A percentile compares a stretch with the other conserved stretches of the same genome.
Conservation (phyloP, 768 basidiomycete genomes). For the Steccherinum ochraceum region DNA sequence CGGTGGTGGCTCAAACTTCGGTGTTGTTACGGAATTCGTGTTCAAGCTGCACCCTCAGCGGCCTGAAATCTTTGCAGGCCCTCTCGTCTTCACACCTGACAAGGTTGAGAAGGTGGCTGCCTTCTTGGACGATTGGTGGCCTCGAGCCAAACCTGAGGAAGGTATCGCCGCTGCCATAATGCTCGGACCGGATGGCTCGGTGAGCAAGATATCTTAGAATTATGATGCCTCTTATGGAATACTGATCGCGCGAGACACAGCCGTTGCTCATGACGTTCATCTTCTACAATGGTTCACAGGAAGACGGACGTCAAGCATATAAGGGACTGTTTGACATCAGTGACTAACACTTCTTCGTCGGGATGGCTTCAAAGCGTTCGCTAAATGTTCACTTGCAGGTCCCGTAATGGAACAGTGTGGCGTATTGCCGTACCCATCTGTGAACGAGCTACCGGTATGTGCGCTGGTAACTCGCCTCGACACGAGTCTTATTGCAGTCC, state of each 20-base stretch:
- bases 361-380: neutral
- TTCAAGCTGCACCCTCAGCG: conserved; percentile 39
- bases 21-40: conserved; percentile 44
- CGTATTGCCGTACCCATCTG: conserved; percentile 37
- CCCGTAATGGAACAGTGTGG: conserved; percentile 31
- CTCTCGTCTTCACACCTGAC: conserved; percentile 27
- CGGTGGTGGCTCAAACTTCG: conserved; percentile 46
- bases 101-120: conserved; percentile 18
- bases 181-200: too few species aligned
- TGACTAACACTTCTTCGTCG: too few species aligned
- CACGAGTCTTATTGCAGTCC: neutral
- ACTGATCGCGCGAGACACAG: too few species aligned
- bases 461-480: neutral
- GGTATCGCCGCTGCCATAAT: too few species aligned
- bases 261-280: neutral
- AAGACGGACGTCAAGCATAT: conserved; percentile 34
- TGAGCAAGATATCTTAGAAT: too few species aligned
- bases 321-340: conserved; percentile 39
- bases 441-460: conserved; percentile 34
- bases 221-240: too few species aligned
- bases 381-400: conserved; percentile 22
- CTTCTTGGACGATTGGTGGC: conserved; percentile 27
- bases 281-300: conserved; percentile 43
- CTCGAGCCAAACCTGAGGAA: too few species aligned
- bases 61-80: conserved; percentile 35